These are phyloP conservation scores for Circinella minor DNA, from an alignment of 371 early-diverging fungal species.

Conservation along the genomic window DNA sequence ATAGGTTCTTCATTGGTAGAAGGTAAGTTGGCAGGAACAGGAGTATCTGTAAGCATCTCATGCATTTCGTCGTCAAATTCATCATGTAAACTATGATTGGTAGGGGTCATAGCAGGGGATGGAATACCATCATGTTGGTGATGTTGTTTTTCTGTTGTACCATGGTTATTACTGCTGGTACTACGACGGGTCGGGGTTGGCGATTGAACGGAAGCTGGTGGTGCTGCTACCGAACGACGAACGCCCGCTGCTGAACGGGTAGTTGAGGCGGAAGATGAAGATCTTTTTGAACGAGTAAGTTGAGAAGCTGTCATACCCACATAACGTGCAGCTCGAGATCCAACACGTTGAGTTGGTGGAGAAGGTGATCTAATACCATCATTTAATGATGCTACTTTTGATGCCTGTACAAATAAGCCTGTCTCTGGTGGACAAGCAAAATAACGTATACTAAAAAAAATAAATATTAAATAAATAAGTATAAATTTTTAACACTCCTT, in stretches of 20 bases:
- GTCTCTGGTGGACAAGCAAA: slow-evolving; percentile 68
- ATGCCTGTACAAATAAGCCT: slow-evolving; percentile 71
- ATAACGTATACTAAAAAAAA: slow-evolving; percentile 50
- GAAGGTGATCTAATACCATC: slow-evolving; percentile 35
- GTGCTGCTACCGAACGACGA: slow-evolving; percentile 2
- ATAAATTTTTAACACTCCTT: not conserved
- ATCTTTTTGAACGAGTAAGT: slow-evolving; percentile 31
- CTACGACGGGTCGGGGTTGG: slow-evolving; percentile 22
- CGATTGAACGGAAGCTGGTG: slow-evolving; percentile 17
- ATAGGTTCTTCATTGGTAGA: slow-evolving; percentile 31
- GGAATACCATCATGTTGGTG: slow-evolving; percentile 28
- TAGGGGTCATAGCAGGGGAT: slow-evolving; percentile 48
- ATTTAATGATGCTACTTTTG: slow-evolving; percentile 59
- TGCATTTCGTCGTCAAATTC: slow-evolving; percentile 32
- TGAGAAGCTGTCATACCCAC: slow-evolving; percentile 65
- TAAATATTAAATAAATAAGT: slow-evolving; percentile 7
- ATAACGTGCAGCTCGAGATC: slow-evolving; percentile 65
- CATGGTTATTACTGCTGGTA: not conserved
- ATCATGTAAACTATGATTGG: slow-evolving; percentile 31
- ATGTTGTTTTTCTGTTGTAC: not conserved
- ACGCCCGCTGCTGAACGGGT: slow-evolving; percentile 8
- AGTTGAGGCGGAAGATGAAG: slow-evolving; percentile 9
- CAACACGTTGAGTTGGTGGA: slow-evolving; percentile 41
- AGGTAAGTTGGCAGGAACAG: slow-evolving; percentile 36
- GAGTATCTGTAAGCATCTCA: slow-evolving; percentile 44